These are phyloP conservation scores for Pythium phragmiticola DNA, from an alignment of 352 stramenopile genomes.

Conservation along the genomic window DNA sequence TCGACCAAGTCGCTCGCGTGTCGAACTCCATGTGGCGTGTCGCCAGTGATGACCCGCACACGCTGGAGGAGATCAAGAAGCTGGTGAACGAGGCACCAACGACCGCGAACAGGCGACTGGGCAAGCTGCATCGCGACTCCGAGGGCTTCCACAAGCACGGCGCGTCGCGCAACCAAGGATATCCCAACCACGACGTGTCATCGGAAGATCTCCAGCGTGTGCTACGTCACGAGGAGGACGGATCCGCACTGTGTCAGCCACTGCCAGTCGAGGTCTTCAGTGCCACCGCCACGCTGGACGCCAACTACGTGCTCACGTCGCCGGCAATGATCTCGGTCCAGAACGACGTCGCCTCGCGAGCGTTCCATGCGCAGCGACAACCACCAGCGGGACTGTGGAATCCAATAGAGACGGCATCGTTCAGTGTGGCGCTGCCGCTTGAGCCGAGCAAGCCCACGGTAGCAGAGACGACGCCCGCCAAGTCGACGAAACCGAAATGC, in stretches of 20 bases:
- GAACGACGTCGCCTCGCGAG: slow-evolving; percentile 49
- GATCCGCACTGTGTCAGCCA: background rate
- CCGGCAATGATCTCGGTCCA: slow-evolving; percentile 45
- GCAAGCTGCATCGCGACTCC: slow-evolving; percentile 54
- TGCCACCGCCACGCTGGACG: slow-evolving; percentile 55
- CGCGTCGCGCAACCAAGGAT: slow-evolving; percentile 47
- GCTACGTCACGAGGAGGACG: background rate
- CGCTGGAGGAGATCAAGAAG: slow-evolving; percentile 5
- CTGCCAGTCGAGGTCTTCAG: slow-evolving; percentile 49
- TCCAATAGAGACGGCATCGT: slow-evolving; percentile 28
- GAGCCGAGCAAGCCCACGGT: background rate
- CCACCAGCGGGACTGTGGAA: slow-evolving; percentile 40
- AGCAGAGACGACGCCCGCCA: background rate
- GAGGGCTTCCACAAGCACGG: slow-evolving; percentile 55
- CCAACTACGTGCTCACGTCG: slow-evolving; percentile 69
- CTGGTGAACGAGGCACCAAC: background rate
- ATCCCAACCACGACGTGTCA: slow-evolving; percentile 52
- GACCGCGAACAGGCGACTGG: slow-evolving; percentile 15
- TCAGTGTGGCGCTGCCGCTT: background rate
- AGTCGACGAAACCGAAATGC: background rate
- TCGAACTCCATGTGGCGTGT: slow-evolving; percentile 47
- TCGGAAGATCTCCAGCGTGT: slow-evolving; percentile 2
- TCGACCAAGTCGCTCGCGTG: slow-evolving; percentile 33
- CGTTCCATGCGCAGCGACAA: slow-evolving; percentile 31
- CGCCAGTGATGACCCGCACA: slow-evolving; percentile 10